Base-by-base conservation (phyloP, 2,329 filamentous ascomycete genomes). In the Akanthomyces uredinophilus region DNA sequence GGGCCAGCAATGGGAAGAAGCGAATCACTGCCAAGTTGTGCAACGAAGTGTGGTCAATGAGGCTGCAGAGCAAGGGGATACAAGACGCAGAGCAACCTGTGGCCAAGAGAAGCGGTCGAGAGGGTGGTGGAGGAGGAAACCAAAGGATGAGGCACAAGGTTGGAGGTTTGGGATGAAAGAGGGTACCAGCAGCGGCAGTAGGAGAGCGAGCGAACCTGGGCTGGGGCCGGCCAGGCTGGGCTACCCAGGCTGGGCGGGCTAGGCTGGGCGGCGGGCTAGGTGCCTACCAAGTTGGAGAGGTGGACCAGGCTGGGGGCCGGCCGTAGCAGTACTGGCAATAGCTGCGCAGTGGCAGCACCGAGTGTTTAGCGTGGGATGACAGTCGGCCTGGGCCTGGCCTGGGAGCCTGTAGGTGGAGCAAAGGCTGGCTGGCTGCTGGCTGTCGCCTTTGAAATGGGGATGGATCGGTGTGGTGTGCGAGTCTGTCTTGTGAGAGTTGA, bases 1-100 rank as follows among this genome's bases (percentile, higher is more conserved):
- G 62, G 62, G 62, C 58, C 62, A 64, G 57, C 57, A 64, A 51
- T 44, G 58, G 43, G 47, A 54, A 52, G 53, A 61, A 43, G 54
- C 20, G 47, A 62, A 37, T 47, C 47, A 62, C 37, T 32, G 59
- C 59, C 59, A 61, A 41, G 43, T 44, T 22, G 32, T 61, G 50
- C 35, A 22, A 54, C 27, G 51, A 14, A 5, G 29, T 37, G 32
- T 49, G 29, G 50, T 29, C 59, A 61, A 61, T 61, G 59, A 54
- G 27, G 59, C 43, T 54, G 59, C 44, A 49, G 39, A 49, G 47
- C 59, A 35, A 41, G 37, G 14, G 10, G 4, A 39, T 35, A 50
- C 32, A 20, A 61, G 39, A n/a, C 29, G 51, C 37, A 32, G 43
- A 41, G 59, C 43, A 61, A 49, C 29, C 41, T 61, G 41, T 18